Percentiles rank a stretch among this genome's conserved stretches.
These are phyloP conservation scores for Dillenia turbinata DNA, from an alignment of 164 flowering plant genomes.

Conservation along the genomic window DNA sequence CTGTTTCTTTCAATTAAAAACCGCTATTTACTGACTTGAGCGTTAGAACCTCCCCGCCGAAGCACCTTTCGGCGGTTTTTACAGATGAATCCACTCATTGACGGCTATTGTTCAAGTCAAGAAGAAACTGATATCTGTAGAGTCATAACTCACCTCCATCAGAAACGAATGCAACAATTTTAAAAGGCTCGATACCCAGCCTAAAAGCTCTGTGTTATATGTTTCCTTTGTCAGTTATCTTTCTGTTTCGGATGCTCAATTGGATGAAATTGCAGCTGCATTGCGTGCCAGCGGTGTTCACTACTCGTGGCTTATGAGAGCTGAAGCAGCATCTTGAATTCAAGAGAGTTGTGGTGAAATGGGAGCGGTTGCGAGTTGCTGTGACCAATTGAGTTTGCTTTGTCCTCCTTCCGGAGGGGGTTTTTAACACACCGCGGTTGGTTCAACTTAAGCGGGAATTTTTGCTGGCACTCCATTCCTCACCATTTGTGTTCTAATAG, in stretches of 20 bases:
- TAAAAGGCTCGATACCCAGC: constrained; percentile 24
- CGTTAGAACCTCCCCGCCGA: too few species aligned
- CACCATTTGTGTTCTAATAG: constrained; percentile 3
- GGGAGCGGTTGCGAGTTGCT: constrained; percentile 14
- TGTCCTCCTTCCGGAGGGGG: constrained; percentile 19
- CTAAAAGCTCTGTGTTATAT: constrained; percentile 14
- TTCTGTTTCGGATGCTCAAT: constrained; percentile 11
- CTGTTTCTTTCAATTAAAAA: too few species aligned
- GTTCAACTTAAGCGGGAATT: constrained; percentile 14
- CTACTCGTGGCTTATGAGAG: constrained; percentile 19
- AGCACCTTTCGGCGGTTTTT: too few species aligned
- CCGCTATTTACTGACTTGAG: too few species aligned
- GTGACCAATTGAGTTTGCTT: constrained; percentile 20
- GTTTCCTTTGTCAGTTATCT: constrained; percentile 23
- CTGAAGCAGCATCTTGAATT: constrained; percentile 4
- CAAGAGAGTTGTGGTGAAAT: background rate
- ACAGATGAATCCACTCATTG: too few species aligned
- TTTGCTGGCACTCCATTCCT: constrained; percentile 16
- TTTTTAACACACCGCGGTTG: constrained; percentile 24
- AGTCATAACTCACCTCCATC: constrained; percentile 13
- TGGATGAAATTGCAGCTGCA: constrained; percentile 20
- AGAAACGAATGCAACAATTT: too few species aligned
- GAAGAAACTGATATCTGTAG: too few species aligned
- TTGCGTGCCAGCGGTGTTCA: constrained; percentile 11
- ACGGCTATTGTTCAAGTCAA: too few species aligned